A percentile compares a stretch with the other conserved stretches of the same genome.
Conservation (phyloP, 495 filamentous ascomycete genomes). For the Hypoxylon fuscum region DNA sequence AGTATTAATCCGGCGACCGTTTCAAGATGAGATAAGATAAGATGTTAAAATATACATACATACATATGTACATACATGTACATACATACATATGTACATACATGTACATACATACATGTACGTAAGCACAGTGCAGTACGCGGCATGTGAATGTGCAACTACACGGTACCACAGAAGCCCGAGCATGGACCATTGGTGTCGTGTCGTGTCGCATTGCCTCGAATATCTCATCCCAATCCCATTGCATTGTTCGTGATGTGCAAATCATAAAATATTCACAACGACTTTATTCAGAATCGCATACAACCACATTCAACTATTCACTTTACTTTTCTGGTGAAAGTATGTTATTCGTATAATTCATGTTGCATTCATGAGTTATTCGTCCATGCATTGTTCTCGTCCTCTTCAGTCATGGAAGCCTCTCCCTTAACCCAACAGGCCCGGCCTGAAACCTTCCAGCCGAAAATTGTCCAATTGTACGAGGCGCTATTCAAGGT, state of each 20-base stretch:
- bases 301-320: neutral
- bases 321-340: neutral
- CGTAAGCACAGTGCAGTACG: neutral
- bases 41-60: neutral
- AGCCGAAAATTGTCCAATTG: conserved; percentile 90
- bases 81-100: too few relatives aligned
- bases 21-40: neutral
- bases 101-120: too few relatives aligned
- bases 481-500: conserved; percentile 91
- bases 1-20: neutral
- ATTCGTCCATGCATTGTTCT: conserved; percentile 4
- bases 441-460: conserved; percentile 86
- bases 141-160: neutral
- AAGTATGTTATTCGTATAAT: conserved; percentile 4
- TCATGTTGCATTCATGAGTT: conserved; percentile 6
- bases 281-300: too few relatives aligned
- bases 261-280: neutral
- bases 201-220: conserved; percentile 26
- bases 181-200: neutral
- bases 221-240: neutral
- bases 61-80: neutral
- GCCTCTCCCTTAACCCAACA: conserved; percentile 93
- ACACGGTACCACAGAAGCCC: conserved; percentile 3
- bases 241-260: conserved; percentile 2
- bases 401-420: conserved; percentile 68